Evolutionary conservation across 169 alveolate genomes (phyloP), one percentile per base, ranked within the genome.

Genomic region (Eimeria tenella): DNA sequence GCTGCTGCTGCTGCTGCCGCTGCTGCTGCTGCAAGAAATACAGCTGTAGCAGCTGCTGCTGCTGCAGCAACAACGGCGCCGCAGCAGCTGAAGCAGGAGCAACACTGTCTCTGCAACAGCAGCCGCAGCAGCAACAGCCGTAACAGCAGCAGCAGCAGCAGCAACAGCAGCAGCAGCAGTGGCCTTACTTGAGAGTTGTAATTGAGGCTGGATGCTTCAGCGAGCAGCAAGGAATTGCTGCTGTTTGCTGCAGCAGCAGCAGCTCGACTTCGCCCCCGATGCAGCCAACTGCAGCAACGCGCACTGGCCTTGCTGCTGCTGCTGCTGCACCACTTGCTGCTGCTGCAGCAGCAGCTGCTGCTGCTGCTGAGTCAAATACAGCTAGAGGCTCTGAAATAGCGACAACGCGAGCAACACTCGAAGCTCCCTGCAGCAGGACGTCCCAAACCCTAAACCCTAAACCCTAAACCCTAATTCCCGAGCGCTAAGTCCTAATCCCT

Each of bases 241-340:
- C 68, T 58, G 68, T 58, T 17, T 58, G 68, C 68, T 58, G 68
- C 68, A 58, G 68, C 21, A 58, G 77, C 77, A 68, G 50, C 77
- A 68, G 31, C 77, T 68, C 77, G 21, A 68, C 77, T 68, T 68
- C 77, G 21, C 77, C 77, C 4, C 77, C 77, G 49, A 68, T n/a
- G 31, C 77, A 68, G 77, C 77, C 77, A 68, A 68, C 77, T 7
- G 77, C 77, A 68, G 77, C 77, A 68, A 68, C 31, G 9, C 77
- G 77, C 9, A 68, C 31, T 19, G 77, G 9, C 19, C 13, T n/a
- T 68, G 42, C 31, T 21, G 77, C 42, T 21, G 21, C 77, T 21
- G 77, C 77, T 68, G 77, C 31, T 68, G 77, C 77, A 7, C 11
- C 50, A 7, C 77, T n/a, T 68, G 77, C 50, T 68, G 77, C 50